Evolutionary conservation across 2,329 filamentous ascomycete species (phyloP), one percentile per base, ranked within the genome.

Genomic region (Ophiosphaerella herpotricha): DNA sequence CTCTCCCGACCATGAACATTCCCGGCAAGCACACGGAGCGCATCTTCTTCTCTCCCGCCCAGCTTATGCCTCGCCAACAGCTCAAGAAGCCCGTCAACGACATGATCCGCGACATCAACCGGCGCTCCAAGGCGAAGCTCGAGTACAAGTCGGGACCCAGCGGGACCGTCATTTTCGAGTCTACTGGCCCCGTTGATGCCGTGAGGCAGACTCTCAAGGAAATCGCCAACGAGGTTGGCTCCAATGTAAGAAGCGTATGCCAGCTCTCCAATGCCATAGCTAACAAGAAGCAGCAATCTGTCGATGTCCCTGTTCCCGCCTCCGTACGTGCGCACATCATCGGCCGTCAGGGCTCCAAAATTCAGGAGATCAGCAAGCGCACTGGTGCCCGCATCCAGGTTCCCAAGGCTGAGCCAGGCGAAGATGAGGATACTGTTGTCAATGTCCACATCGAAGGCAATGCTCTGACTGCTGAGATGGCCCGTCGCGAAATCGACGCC

Each of bases 401-500:
- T 52, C 92, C 93, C 53, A 92, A 89, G 75, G 81, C 82, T 18
- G 90, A 95, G 36, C 83, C 88, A 14, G 91, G 94, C 39, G 90
- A 96, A 47, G 86, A 89, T 57, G 90, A 96, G 44, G 78, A 80
- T 66, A 83, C 84, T 43, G 88, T 85, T 43, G 90, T 97, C 61
- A 88, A 96, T 66, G 89, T 99, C 44, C 77, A 86, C 44, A 87
- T 99, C 52, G 92, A 97, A 74, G 94, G 95, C 56, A 95, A 99
- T 75, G 86, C 91, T 12, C 83, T 96, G 53, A 90, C 92, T 48
- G 90, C 90, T 43, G 89, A 90, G 58, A 85, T 91, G 74, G 94
- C 94, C 48, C 86, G 86, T 54, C 85, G 89, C 49, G 88, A 90
- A 63, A 94, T 99, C 64, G 82, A 90, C 66, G 88, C 87, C 65